Base-by-base conservation (phyloP, 2,329 filamentous ascomycete species). In the Colletotrichum sidae region DNA sequence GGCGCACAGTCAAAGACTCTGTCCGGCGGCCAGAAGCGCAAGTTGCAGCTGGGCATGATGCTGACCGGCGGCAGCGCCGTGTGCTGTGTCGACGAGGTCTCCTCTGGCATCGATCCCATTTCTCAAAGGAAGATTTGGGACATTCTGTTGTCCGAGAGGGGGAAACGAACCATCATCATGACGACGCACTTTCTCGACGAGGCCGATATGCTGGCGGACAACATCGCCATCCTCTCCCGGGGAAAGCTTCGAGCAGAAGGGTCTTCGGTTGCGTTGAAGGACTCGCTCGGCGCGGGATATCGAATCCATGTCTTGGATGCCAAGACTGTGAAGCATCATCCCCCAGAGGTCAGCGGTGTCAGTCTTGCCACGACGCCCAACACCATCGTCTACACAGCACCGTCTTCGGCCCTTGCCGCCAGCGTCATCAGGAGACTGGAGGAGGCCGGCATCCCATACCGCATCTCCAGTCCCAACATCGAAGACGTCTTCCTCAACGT, bases 401-500 rank as follows among this genome's bases (percentile, higher is more conserved):
- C 87, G 0, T 86, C 90, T 4, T 96, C 93, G 1, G 80, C 82
- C 13, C 83, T 90, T 46, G 92, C 93, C 0, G 91, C 92, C 0
- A 77, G 84, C 2, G 90, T 95, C 47, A 91, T 97, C 67, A 84
- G 85, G 46, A 76, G 84, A 6, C 82, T 97, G 1, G 91, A 97
- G 74, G 77, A 81, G 1, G 80, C 83, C 1, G 87, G 88, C 0
- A 84, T 96, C 41, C 91, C 96, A 61, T 97, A 97, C 75, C 89
- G 94, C 59, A 92, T 97, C 69, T 92, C 91, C 13, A 93, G 93
- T 0, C 94, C 94, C 1, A 96, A 93, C 0, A 94, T 97, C 42
- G 94, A 97, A 75, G 94, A 97, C 70, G 94, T 97, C 0, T 97
- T 97, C 76, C 80, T 97, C 34, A 90, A 92, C 69, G 84, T 97